Base-by-base conservation (phyloP, 2,329 filamentous ascomycete genomes). In the Cordyceps javanica region DNA sequence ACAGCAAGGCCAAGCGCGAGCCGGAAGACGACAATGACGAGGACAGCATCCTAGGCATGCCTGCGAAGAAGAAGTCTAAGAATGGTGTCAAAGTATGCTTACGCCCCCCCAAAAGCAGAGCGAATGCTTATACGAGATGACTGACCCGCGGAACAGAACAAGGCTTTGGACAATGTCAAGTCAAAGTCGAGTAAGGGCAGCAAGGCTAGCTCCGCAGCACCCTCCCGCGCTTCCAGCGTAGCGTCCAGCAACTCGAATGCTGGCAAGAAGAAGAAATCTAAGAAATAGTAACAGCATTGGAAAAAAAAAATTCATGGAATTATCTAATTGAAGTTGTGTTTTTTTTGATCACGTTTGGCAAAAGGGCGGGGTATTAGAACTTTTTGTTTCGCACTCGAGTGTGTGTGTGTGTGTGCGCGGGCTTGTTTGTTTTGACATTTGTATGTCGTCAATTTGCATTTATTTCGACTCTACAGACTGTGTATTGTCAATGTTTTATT, bases 11-110 rank as follows among this genome's bases (percentile, higher is more conserved):
- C 36, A 94, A 94, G 77, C 85, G 90, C 64, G 87, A 90, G 66
- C 76, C 76, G 3, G 88, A 89, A 7, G 91, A 93, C 46, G 91
- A 94, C 41, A 91, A 94, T 53, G 90, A 92, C 57, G 90, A 94
- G 65, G 88, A 90, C 59, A 88, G 86, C 61, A 84, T 92, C 55
- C 81, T 94, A 55, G 89, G 89, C 44, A 85, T 89, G 71, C 91
- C 91, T n/a, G 86, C 87, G 1, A 96, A 96, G 82, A 97, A 97
- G 82, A 96, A 95, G 83, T 81, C 86, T 16, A 95, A 95, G 81
- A 90, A 89, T 65, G 87, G 87, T 55, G 88, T 91, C 61, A 95
- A 96, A 83, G 91, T 94, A 79, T 70, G 85, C 9, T 26, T 44
- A 8, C 26, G 13, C n/a, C 4, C 14, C 23, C 2, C 6, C n/a